These are phyloP conservation scores for Backusella parvicylindrica DNA, from an alignment of 192 early-diverging fungal genomes.

Conservation along the genomic window DNA sequence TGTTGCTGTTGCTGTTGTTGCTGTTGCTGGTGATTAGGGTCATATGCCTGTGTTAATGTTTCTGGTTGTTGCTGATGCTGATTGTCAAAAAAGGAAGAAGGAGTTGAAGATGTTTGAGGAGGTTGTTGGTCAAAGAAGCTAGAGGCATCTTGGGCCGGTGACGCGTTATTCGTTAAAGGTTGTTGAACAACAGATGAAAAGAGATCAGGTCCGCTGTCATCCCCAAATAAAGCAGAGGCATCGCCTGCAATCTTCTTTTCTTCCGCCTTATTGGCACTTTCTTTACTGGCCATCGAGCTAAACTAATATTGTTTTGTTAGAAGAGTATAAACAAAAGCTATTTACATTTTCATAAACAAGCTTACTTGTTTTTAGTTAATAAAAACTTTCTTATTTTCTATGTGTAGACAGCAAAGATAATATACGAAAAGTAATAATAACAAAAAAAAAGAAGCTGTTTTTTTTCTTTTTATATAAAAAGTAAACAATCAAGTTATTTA, in stretches of 20 bases:
- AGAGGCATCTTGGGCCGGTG: background rate
- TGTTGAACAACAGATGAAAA: constrained; percentile 1
- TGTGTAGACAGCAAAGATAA: background rate
- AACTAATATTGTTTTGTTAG: background rate
- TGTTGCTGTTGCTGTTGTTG: constrained; percentile 1
- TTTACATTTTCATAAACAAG: background rate
- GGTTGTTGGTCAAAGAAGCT: background rate
- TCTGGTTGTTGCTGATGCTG: constrained; percentile 5
- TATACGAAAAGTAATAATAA: background rate
- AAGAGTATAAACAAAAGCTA: background rate
- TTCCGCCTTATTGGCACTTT: background rate
- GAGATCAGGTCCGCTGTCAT: background rate
- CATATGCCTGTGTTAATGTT: constrained; percentile 6
- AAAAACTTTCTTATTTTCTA: background rate
- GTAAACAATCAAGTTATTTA: background rate
- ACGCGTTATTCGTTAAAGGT: background rate
- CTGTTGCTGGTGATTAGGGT: constrained; percentile 5
- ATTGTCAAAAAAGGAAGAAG: background rate
- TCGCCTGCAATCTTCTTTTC: constrained; percentile 1
- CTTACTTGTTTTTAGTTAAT: background rate
- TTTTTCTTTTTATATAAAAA: background rate
- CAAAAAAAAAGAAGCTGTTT: background rate
- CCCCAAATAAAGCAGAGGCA: constrained; percentile 21
- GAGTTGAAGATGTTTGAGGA: background rate
- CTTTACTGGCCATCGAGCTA: background rate